Base-by-base conservation (phyloP, 805 yeast genomes). In the Schwanniomyces polymorphus region DNA sequence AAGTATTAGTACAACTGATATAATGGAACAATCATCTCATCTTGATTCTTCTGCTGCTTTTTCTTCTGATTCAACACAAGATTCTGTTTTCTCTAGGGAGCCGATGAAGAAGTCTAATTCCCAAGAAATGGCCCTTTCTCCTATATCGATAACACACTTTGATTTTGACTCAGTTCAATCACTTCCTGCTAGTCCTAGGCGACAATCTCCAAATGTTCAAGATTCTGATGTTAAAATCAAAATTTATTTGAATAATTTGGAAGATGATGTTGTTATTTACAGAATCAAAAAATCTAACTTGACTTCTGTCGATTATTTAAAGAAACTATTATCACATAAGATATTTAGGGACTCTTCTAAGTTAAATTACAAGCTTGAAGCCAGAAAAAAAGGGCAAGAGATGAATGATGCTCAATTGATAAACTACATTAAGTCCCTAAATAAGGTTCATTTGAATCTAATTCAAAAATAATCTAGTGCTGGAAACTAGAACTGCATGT, bases 341-440 rank as follows among this genome's bases (percentile, higher is more conserved):
- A 60, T 68, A 29, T 68, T 65, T 49, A 64, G 62, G 39, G 70
- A 68, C 44, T 54, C 51, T 39, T 59, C 56, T 38, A 53, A 65
- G 41, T 56, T 54, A 14, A 50, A 55, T 43, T 68, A 66, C 49
- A 56, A 50, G 17, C 57, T 67, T 38, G 51, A 51, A 31, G 51
- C 52, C 6, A 46, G 49, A 12, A 51, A 51, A 16, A 55, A 48
- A 35, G 50, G 42, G 7, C 56, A 48, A 11, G 61, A 46, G 12
- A 44, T 49, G 33, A 48, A 45, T n/a, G 63, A 53, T 25, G 48
- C 50, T 1, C 47, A 52, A 7, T 47, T 55, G 18, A 47, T 55
- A 34, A 11, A 41, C 18, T 55, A 56, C 37, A 53, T 67, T 11
- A 60, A 57, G 41, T 26, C 51, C 1, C 51, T 48, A 34, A 46